Percentiles rank a stretch among this genome's conserved stretches.
Evolutionary conservation across 2,329 filamentous ascomycete genomes (phyloP).

Genomic region (Colletotrichum filicis): DNA sequence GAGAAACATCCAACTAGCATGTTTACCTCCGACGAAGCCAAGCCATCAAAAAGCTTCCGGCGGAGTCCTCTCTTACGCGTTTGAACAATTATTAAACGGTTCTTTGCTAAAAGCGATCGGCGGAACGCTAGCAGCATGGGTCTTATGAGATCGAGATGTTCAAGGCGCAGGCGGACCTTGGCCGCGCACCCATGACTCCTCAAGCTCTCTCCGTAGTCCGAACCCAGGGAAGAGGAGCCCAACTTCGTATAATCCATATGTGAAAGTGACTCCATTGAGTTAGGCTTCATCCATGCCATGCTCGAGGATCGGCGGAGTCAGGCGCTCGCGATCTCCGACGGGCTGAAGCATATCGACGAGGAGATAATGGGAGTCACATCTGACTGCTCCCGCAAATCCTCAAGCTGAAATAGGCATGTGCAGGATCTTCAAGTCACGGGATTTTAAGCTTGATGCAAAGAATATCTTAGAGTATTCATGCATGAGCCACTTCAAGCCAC

Average conservation of each 20-base stretch:
- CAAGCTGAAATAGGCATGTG: neutral
- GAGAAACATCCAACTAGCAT: neutral
- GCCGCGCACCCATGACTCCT: neutral
- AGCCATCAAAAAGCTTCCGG: neutral
- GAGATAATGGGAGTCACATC: neutral
- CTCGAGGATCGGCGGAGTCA: neutral
- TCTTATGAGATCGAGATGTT: neutral
- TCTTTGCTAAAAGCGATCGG: neutral
- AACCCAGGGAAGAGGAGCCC: neutral
- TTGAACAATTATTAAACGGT: neutral
- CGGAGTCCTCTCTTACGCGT: neutral
- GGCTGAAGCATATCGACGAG: neutral
- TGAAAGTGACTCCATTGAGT: neutral
- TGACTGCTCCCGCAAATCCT: neutral
- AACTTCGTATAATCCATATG: neutral
- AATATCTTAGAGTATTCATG: neutral
- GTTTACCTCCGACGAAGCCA: neutral
- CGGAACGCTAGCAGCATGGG: neutral
- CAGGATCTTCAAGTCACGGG: neutral
- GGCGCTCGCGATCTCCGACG: neutral
- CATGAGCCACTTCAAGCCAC: neutral
- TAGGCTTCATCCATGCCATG: neutral
- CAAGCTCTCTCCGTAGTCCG: neutral
- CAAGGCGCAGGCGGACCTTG: neutral
- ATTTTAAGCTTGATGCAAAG: neutral